phyloP scores from a whole-genome alignment of 1,284 basidiomycete species.

The Somion occarium region DNA sequence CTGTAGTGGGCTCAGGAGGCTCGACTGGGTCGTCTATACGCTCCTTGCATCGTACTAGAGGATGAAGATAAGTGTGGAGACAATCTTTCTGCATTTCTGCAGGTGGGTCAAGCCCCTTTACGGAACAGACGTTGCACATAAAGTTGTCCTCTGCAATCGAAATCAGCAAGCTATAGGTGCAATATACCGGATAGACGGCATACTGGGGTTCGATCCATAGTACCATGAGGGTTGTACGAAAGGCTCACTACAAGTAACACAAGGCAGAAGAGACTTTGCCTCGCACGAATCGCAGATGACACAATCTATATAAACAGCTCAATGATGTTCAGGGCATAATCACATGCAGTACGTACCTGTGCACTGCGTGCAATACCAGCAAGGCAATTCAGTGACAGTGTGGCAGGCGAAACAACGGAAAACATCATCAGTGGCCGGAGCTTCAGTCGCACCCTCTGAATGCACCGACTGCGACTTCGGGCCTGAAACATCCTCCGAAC shows the following conservation, averaged over 20 bases:
- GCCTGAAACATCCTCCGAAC: neutral
- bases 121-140: conserved; percentile 9
- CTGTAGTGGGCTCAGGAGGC: neutral
- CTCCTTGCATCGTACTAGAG: conserved; percentile 12
- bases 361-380: conserved; percentile 27
- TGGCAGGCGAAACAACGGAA: conserved; percentile 13
- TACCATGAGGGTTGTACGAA: conserved; percentile 14
- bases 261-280: conserved; percentile 4
- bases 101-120: neutral
- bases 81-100: neutral
- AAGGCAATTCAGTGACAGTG: conserved; percentile 14
- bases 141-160: conserved; percentile 7
- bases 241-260: conserved; percentile 6
- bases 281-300: conserved; percentile 19
- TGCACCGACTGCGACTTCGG: conserved; percentile 3
- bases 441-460: conserved; percentile 5
- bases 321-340: conserved; percentile 9
- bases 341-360: conserved; percentile 9
- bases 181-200: neutral
- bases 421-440: neutral
- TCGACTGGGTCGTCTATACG: conserved; percentile 1
- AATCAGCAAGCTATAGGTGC: neutral
- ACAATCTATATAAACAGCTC: conserved; percentile 4
- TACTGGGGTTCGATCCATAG: conserved; percentile 5
- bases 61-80: conserved; percentile 10